A percentile compares a stretch with the other conserved stretches of the same genome.
These are phyloP conservation scores for Trametes cinnabarina DNA, from an alignment of 768 basidiomycete genomes.

Conservation along the genomic window DNA sequence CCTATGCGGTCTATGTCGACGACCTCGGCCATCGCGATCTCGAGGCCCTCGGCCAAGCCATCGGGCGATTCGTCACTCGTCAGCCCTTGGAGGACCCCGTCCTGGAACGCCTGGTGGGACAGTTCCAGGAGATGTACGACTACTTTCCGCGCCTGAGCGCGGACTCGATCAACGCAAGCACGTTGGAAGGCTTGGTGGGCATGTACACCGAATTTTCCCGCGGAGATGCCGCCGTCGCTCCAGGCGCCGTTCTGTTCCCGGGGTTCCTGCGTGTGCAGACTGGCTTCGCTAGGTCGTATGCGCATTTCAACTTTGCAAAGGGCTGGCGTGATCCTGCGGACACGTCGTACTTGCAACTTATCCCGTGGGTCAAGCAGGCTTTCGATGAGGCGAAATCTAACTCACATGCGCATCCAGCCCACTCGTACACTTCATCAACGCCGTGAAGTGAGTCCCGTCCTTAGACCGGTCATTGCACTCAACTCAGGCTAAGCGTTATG, in stretches of 20 bases:
- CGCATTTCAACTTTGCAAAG: conserved; percentile 28
- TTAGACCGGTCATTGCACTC: no score
- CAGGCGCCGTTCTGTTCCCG: conserved; percentile 27
- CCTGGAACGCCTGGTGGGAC: background rate
- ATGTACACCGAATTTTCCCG: conserved; percentile 34
- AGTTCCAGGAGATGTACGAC: background rate
- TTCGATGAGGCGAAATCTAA: background rate
- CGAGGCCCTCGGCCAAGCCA: background rate
- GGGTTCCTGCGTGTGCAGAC: conserved; percentile 29
- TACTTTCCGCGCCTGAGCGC: background rate
- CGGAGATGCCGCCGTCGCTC: conserved; percentile 24
- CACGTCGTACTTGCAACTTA: conserved; percentile 34
- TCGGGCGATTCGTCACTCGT: background rate
- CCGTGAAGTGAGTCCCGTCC: background rate
- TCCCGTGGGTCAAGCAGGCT: conserved; percentile 28
- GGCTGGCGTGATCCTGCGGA: conserved; percentile 29
- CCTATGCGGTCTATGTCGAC: conserved; percentile 30
- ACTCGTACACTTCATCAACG: background rate
- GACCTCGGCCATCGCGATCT: background rate
- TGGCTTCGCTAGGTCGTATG: conserved; percentile 36
- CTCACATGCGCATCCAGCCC: background rate
- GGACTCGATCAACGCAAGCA: conserved; percentile 27
- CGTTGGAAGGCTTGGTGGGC: conserved; percentile 36
- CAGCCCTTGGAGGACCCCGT: background rate
- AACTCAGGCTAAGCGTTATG: no score